Conservation (phyloP, 2,329 filamentous ascomycete species). For the Penicillium sp. region DNA sequence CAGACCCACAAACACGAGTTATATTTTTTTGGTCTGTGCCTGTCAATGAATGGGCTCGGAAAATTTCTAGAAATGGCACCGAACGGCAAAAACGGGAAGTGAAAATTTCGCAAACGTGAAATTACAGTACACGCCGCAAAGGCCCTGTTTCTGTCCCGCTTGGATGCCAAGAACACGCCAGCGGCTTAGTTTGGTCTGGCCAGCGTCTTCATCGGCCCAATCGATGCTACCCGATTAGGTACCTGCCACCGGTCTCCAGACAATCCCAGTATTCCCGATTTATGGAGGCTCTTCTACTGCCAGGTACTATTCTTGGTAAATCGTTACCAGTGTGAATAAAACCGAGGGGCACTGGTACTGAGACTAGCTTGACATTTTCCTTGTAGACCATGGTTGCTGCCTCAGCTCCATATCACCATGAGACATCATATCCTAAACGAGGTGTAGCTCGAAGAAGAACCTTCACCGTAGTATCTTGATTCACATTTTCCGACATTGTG, state of each 20-base stretch:
- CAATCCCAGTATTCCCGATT: background rate
- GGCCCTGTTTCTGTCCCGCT: background rate
- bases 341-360: background rate
- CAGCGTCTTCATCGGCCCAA: conserved; percentile 12
- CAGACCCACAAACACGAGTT: background rate
- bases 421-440: background rate
- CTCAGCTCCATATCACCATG: background rate
- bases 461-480: background rate
- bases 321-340: background rate
- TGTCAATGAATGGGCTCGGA: background rate
- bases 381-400: background rate
- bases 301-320: background rate
- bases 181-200: background rate
- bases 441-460: background rate
- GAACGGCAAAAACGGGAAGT: background rate
- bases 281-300: background rate
- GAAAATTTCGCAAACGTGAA: background rate
- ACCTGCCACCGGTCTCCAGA: background rate
- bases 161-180: conserved; percentile 2
- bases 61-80: background rate
- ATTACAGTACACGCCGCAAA: background rate
- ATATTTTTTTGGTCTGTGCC: background rate
- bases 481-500: background rate
- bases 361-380: background rate
- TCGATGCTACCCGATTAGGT: background rate